A percentile compares a stretch with the other conserved stretches of the same genome.
Evolutionary conservation across 352 stramenopile species (phyloP).

Genomic region (Pythium grandisporangium): DNA sequence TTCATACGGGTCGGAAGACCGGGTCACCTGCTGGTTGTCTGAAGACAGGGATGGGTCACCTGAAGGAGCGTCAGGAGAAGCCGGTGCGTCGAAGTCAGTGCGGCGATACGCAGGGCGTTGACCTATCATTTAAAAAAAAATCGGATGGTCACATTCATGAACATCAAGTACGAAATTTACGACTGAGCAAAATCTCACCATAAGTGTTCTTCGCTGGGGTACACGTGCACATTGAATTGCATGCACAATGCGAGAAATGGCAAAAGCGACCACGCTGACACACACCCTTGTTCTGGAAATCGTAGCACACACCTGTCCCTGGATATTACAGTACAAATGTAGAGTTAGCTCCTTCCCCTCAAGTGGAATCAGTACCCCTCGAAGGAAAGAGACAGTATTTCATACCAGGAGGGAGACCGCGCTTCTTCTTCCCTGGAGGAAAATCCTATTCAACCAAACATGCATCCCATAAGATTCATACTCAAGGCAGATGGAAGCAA

Average conservation of each 20-base stretch:
- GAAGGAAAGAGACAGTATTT: no score
- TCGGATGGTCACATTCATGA: no score
- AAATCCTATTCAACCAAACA: slow-evolving; percentile 30
- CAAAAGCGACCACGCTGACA: slow-evolving; percentile 78
- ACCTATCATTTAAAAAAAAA: slow-evolving; percentile 26
- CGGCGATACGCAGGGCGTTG: slow-evolving; percentile 73
- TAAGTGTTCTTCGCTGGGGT: slow-evolving; percentile 80
- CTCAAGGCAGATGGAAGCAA: no score
- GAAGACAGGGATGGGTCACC: slow-evolving; percentile 17
- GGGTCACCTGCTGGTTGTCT: slow-evolving; percentile 38
- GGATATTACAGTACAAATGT: slow-evolving; percentile 3
- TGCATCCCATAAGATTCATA: not conserved
- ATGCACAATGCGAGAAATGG: slow-evolving; percentile 84
- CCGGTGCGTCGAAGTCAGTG: slow-evolving; percentile 75
- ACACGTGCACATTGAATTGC: slow-evolving; percentile 79
- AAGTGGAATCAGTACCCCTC: slow-evolving; percentile 1
- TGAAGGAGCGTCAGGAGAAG: slow-evolving; percentile 33
- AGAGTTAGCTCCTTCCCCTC: not conserved
- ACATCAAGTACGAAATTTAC: no score
- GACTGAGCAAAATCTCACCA: slow-evolving; percentile 40
- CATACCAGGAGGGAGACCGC: slow-evolving; percentile 18
- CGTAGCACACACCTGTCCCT: slow-evolving; percentile 79
- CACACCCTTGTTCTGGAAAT: slow-evolving; percentile 85
- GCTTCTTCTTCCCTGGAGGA: slow-evolving; percentile 61
- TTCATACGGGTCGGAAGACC: slow-evolving; percentile 33